Base-by-base conservation (phyloP, 305 asterid genomes). In the Fraxinus dipetala region DNA sequence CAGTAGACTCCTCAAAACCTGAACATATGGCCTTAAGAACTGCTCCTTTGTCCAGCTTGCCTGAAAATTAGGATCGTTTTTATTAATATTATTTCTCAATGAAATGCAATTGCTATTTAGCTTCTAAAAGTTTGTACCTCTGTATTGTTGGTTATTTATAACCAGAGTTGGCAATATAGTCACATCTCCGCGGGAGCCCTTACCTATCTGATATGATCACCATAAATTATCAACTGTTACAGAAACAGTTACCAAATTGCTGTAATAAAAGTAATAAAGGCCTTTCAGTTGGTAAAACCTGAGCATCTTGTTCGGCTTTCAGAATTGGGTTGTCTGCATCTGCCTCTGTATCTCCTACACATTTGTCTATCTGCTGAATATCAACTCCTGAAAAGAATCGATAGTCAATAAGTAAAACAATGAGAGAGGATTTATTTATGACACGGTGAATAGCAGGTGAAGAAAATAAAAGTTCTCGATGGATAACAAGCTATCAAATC, bases 1-100 rank as follows among this genome's bases (percentile, higher is more conserved):
- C 98, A 6, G 99, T 94, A 30, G 98, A 91, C 92, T 95, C 98
- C 89, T 94, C 94, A 78, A 95, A 95, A 79, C 98, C 98, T 72
- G 98, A 89, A 84, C 99, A 95, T 81, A 95, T 90, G 84, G 97
- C 99, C 90, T 92, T 95, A 79, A 95, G 97, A 85, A 95, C 98
- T 70, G 98, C 98, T 79, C 92, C 95, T 89, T 90, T 96, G 87
- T 88, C 98, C 87, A 96, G 92, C 90, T 96, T 96, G 63, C 99
- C 98, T 96, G 85, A 83, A 89, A 70, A 69, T 72, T 28, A 35
- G 10, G 32, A 78, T 72, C 30, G 26, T 35, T 40, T 51, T 34
- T 78, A 75, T 75, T 20, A 80, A 9, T 40, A 63, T 72, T 65
- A 63, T 43, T 75, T 75, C 54, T 38, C 20, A 6, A 75, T n/a